phyloP scores from a whole-genome alignment of 2,329 filamentous ascomycete species.

The Fusarium sulawesiense region DNA sequence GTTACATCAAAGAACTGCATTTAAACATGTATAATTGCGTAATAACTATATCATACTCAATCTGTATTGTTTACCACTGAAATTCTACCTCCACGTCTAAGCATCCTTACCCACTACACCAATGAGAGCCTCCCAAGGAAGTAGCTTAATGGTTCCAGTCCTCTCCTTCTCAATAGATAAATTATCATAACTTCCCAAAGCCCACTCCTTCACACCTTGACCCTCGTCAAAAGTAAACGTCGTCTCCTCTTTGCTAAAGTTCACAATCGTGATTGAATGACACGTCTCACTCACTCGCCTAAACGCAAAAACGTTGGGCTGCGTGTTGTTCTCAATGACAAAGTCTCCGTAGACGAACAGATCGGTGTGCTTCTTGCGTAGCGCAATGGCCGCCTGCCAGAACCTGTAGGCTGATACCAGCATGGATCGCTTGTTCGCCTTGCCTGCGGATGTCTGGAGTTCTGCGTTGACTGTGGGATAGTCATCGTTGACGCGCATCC shows the following conservation, averaged over 20 bases:
- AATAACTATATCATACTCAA: not conserved
- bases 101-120: not conserved
- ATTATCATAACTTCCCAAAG: not conserved
- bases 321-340: conserved; percentile 37
- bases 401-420: conserved; percentile 49
- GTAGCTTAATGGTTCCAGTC: not conserved
- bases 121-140: conserved; percentile 2
- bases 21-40: not conserved
- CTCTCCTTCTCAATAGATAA: not conserved
- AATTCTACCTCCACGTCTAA: rapidly evolving
- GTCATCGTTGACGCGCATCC: conserved; percentile 51
- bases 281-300: conserved; percentile 43
- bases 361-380: conserved; percentile 47
- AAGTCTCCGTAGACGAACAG: conserved; percentile 52
- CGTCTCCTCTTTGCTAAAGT: conserved; percentile 40
- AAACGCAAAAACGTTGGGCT: conserved; percentile 45
- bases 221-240: not conserved
- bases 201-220: not conserved
- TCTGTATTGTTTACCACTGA: too few relatives aligned
- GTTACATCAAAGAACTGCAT: not conserved
- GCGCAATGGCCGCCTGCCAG: conserved; percentile 47
- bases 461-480: conserved; percentile 64
- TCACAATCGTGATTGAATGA: conserved; percentile 46
- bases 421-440: conserved; percentile 9
- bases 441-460: conserved; percentile 59